Evolutionary conservation across 495 filamentous ascomycete species (phyloP), one percentile per base, ranked within the genome.

Genomic region (Oleoguttula mirabilis): DNA sequence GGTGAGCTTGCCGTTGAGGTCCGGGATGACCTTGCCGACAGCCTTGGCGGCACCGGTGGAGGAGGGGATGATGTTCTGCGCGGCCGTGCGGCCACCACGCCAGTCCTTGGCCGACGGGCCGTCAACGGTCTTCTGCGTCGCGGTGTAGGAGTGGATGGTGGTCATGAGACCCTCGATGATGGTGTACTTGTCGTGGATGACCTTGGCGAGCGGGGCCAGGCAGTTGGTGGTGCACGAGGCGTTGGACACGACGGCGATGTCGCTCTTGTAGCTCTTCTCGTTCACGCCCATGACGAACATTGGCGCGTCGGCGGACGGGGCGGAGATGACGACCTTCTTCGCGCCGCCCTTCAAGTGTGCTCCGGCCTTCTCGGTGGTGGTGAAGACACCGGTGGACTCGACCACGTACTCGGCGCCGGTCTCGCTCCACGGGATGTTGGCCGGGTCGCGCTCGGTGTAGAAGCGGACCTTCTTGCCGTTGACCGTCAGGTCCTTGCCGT

Each of bases 221-320:
- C 90, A 96, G 80, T 98, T 98, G 72, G 90, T 98, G 60, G 90
- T 98, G 75, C 90, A 98, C 57, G 92, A 96, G 54, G 90, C 90
- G 73, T 98, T 98, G 70, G 90, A 96, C 71, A 96, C 81, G 67
- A 98, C 78, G 55, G 83, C 69, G 63, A 90, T 73, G 63, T 84
- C 79, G 62, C 75, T 77, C 66, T 79, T 87, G 78, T 98, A 98
- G 56, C 66, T 70, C 65, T 84, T 73, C 67, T 96, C 73, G 76
- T 98, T 98, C 69, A 98, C 90, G 65, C 90, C 90, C 82, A 94
- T 94, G 59, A 98, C 90, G 76, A 90, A 98, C 90, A 98, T 98
- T 58, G 90, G 88, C 57, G 90, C 92, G 76, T 98, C 90, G 47
- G 87, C 87, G 54, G 90, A 98, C 54, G 90, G 90, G 58, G 90